phyloP scores from a whole-genome alignment of 2,329 filamentous ascomycete genomes.

The Parastagonospora nodorum region DNA sequence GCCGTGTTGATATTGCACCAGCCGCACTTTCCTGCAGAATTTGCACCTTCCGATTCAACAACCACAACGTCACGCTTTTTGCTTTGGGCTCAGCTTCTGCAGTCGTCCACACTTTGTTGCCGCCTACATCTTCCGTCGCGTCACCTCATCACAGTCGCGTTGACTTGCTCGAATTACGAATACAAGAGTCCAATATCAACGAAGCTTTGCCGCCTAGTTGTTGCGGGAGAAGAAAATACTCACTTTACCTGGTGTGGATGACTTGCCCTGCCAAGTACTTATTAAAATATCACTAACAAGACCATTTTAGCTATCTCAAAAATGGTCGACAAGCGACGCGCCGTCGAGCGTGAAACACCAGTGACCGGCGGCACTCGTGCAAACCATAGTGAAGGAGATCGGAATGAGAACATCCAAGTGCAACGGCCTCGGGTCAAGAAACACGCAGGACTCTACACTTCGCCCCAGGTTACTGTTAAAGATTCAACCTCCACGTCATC shows the following conservation, averaged over 20 bases:
- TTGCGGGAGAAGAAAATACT: too few species aligned
- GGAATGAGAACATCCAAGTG: neutral
- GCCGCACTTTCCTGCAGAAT: conserved; percentile 12
- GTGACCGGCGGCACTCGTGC: neutral
- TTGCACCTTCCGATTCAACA: conserved; percentile 19
- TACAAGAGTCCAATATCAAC: too few species aligned
- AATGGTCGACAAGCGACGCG: too few species aligned
- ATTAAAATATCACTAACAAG: neutral
- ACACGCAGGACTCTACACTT: neutral
- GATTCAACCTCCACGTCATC: neutral
- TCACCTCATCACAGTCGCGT: too few species aligned
- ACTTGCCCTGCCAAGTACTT: too few species aligned
- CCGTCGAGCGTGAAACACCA: neutral
- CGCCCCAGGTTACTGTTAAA: neutral
- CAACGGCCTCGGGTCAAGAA: neutral
- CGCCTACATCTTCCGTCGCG: too few species aligned
- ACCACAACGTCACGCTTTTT: conserved; percentile 6
- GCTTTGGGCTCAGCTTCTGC: neutral
- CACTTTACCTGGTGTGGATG: too few species aligned
- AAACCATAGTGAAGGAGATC: neutral
- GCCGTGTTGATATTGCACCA: neutral
- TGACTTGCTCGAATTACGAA: too few species aligned
- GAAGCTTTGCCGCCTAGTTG: too few species aligned
- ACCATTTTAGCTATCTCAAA: neutral
- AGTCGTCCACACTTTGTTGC: too few species aligned